phyloP scores from a whole-genome alignment of 305 asterid species.

The Ruellia speciosa region DNA sequence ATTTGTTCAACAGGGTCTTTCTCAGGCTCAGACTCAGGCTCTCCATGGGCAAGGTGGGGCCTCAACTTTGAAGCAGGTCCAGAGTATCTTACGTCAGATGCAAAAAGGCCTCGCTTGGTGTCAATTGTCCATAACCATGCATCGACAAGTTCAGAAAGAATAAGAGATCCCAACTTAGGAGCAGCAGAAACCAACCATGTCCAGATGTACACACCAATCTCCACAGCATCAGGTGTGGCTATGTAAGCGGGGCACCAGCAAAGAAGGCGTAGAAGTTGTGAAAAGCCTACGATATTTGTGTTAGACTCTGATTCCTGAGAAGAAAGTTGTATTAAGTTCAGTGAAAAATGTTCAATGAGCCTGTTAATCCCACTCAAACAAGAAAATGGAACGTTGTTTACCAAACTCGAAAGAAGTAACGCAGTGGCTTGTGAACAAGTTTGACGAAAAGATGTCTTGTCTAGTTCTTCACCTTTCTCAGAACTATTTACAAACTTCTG shows the following conservation, averaged over 20 bases:
- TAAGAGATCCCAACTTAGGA: slow-evolving; percentile 89
- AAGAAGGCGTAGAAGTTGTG: slow-evolving; percentile 95
- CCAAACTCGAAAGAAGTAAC: slow-evolving; percentile 88
- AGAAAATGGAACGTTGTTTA: slow-evolving; percentile 22
- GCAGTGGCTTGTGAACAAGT: slow-evolving; percentile 98
- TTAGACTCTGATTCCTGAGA: slow-evolving; percentile 75
- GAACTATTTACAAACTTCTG: slow-evolving; percentile 78
- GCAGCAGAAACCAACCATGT: slow-evolving; percentile 99
- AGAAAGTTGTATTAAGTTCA: slow-evolving; percentile 23
- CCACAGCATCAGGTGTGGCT: slow-evolving; percentile 90
- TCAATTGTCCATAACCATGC: slow-evolving; percentile 99
- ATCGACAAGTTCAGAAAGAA: slow-evolving; percentile 98
- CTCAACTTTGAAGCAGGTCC: slow-evolving; percentile 97
- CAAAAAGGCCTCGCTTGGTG: slow-evolving; percentile 95
- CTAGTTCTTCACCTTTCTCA: slow-evolving; percentile 85
- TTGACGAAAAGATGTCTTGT: slow-evolving; percentile 81
- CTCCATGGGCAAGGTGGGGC: slow-evolving; percentile 98
- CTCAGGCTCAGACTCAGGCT: slow-evolving; percentile 75
- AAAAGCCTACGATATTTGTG: slow-evolving; percentile 73
- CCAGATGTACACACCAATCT: slow-evolving; percentile 96
- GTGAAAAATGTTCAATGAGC: slow-evolving; percentile 12
- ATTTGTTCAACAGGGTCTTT: slow-evolving; percentile 92
- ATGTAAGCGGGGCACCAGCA: slow-evolving; percentile 99
- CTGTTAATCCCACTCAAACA: slow-evolving; percentile 15
- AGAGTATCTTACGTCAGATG: slow-evolving; percentile 64